Evolutionary conservation across 768 basidiomycete species (phyloP).

Genomic region (Pisolithus microcarpus): DNA sequence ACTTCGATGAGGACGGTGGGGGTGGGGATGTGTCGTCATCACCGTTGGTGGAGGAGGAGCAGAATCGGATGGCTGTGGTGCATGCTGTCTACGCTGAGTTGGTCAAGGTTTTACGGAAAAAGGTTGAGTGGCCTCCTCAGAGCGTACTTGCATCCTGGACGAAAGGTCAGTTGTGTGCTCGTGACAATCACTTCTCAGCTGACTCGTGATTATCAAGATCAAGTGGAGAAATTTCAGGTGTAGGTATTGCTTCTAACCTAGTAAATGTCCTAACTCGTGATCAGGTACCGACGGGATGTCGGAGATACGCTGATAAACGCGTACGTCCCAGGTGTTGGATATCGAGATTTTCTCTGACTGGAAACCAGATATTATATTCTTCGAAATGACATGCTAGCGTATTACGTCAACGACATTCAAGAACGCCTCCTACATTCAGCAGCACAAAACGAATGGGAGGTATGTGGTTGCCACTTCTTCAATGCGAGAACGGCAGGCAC

Average conservation of each 20-base stretch:
- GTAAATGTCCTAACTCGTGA: conserved; percentile 3
- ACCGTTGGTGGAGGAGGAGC: conserved; percentile 20
- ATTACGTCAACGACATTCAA: conserved; percentile 55
- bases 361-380: conserved; percentile 73
- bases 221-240: conserved; percentile 74
- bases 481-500: background rate
- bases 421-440: conserved; percentile 42
- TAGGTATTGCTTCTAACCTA: conserved; percentile 29
- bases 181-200: conserved; percentile 1
- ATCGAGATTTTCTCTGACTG: conserved; percentile 5
- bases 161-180: conserved; percentile 45
- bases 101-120: conserved; percentile 60
- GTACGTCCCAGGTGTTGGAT: conserved; percentile 35
- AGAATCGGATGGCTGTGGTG: conserved; percentile 46
- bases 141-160: conserved; percentile 46
- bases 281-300: conserved; percentile 75
- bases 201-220: conserved; percentile 41
- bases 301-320: conserved; percentile 87
- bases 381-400: conserved; percentile 73
- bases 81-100: conserved; percentile 76
- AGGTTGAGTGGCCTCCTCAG: conserved; percentile 63
- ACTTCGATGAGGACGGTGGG: conserved; percentile 37
- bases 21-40: conserved; percentile 12
- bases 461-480: conserved; percentile 19
- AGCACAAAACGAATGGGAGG: conserved; percentile 67